A percentile compares a stretch with the other conserved stretches of the same genome.
Evolutionary conservation across 1,284 basidiomycete genomes (phyloP).

Genomic region (Macrocystidia cucumis): DNA sequence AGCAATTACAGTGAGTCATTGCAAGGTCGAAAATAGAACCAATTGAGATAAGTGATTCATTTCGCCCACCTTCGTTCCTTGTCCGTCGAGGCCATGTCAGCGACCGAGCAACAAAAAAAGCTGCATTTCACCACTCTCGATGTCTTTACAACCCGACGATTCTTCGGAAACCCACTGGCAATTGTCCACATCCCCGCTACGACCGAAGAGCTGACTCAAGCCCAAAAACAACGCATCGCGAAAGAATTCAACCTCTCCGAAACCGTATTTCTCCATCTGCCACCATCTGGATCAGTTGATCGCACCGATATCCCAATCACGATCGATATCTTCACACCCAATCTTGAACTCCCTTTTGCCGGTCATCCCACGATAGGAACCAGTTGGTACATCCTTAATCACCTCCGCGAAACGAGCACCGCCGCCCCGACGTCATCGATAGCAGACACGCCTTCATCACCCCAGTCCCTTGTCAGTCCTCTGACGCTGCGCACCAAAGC

Average conservation of each 20-base stretch:
- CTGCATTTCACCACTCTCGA: slow-evolving; percentile 24
- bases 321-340: slow-evolving; percentile 34
- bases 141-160: slow-evolving; percentile 32
- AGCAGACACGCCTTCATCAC: no score
- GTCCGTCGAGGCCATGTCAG: no score
- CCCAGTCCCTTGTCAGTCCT: no score
- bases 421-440: no score
- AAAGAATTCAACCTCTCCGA: slow-evolving; percentile 41
- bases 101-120: no score
- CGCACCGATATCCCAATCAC: no score
- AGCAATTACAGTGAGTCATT: no score
- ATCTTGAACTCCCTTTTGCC: slow-evolving; percentile 33
- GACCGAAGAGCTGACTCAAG: slow-evolving; percentile 20
- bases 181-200: slow-evolving; percentile 27
- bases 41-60: no score
- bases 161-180: slow-evolving; percentile 34
- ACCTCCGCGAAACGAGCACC: slow-evolving; percentile 11
- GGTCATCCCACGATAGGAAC: slow-evolving; percentile 37
- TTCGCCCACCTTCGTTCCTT: no score
- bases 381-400: slow-evolving; percentile 29
- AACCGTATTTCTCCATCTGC: slow-evolving; percentile 33
- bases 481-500: slow-evolving; percentile 31
- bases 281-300: slow-evolving; percentile 9
- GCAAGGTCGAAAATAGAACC: no score
- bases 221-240: slow-evolving; percentile 32